Evolutionary conservation across 2,329 filamentous ascomycete species (phyloP), one percentile per base, ranked within the genome.

Genomic region (Mycosphaerelloides madeirae): DNA sequence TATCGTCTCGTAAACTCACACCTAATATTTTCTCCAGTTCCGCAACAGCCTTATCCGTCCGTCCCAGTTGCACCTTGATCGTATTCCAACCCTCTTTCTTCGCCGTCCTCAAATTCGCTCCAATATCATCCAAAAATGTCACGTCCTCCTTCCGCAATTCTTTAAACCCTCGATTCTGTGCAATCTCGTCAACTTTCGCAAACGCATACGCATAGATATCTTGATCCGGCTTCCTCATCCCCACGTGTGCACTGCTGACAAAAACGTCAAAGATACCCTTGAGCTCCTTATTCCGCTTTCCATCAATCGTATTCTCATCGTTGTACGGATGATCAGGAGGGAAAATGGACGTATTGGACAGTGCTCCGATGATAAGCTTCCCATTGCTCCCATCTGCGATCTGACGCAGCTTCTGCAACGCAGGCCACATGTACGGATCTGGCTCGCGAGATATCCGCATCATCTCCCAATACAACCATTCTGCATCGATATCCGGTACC

Each of bases 51-150:
- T 90, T 82, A 62, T 79, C 85, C 1, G 85, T 80, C 64, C 77
- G 80, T 1, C 90, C 90, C 20, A 97, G 68, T 7, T 78, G 72
- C 1, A 97, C 93, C 68, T 91, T 95, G 53, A 97, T 77, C 0
- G 91, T 97, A 44, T 76, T 69, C 65, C 97, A 83, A 0, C 91
- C 91, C 16, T 81, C 71, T 38, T 75, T 76, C 66, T 76, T 85
- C 1, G 82, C 93, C 34, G 77, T 83, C 72, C 90, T 93, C 46
- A 97, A 66, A 64, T 98, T 98, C 67, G 90, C 83, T 1, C 93
- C 93, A 64, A 98, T 95, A 58, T 96, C 90, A 64, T 96, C 93
- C 38, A 96, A 68, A 63, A 98, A 98, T 3, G 95, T 68, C 34
- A 96, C 73, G 43, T 96, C 87, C 1, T 70, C 70, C 0, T 84